Conservation (phyloP, 257 asterid species). For the Primulina tabacum region DNA sequence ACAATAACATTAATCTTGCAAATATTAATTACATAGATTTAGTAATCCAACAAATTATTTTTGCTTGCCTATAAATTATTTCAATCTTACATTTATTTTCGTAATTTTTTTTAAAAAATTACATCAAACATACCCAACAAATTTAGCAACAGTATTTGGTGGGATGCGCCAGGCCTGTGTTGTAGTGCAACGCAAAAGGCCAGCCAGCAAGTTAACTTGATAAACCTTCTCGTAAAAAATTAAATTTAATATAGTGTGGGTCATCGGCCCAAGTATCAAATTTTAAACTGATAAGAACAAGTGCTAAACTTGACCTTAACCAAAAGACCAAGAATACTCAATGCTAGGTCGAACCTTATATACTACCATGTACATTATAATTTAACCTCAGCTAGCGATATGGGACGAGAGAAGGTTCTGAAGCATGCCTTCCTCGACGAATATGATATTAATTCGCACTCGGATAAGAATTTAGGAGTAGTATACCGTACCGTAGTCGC, state of each 20-base stretch:
- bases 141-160: neutral
- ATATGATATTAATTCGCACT: too few relatives aligned
- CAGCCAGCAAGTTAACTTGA: neutral
- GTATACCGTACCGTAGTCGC: too few relatives aligned
- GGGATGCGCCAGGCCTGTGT: neutral
- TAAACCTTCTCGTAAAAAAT: neutral
- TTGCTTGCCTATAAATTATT: too few relatives aligned
- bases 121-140: too few relatives aligned
- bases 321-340: constrained; percentile 34
- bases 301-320: constrained; percentile 45
- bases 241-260: neutral
- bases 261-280: constrained; percentile 31
- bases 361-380: neutral
- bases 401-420: neutral
- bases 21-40: too few relatives aligned
- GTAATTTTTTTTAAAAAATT: too few relatives aligned
- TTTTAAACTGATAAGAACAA: constrained; percentile 38
- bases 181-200: neutral
- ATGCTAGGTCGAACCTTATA: fast-evolving
- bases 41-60: too few relatives aligned
- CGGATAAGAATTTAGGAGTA: too few relatives aligned
- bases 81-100: too few relatives aligned
- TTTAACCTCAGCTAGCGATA: too few relatives aligned
- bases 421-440: too few relatives aligned
- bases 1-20: too few relatives aligned